These are phyloP conservation scores for Ogataea siamensis DNA, from an alignment of 805 yeast species.

Conservation along the genomic window DNA sequence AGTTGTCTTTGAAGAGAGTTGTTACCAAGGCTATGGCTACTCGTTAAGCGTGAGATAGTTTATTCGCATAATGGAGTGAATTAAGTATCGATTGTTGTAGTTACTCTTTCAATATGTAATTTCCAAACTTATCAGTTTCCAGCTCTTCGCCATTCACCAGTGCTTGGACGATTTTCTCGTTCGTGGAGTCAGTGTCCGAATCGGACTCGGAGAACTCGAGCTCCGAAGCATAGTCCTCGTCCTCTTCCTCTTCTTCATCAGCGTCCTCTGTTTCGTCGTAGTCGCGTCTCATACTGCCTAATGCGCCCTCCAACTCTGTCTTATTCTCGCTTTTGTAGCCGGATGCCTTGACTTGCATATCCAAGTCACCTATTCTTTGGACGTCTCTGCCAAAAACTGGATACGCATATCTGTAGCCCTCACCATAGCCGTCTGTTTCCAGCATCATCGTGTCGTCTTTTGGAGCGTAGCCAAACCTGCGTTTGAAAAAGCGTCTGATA, in stretches of 20 bases:
- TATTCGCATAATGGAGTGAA: conserved; percentile 20
- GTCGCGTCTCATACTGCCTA: conserved; percentile 58
- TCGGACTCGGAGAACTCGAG: conserved; percentile 37
- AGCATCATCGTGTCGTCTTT: conserved; percentile 64
- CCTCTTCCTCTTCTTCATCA: conserved; percentile 38
- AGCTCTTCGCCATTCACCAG: conserved; percentile 62
- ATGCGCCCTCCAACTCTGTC: conserved; percentile 72
- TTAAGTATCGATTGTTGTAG: conserved; percentile 8
- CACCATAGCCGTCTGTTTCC: conserved; percentile 79
- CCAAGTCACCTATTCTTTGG: conserved; percentile 63
- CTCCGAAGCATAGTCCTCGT: conserved; percentile 36
- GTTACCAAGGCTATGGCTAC: conserved; percentile 99
- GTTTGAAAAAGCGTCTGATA: conserved; percentile 76
- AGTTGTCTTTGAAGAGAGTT: conserved; percentile 97
- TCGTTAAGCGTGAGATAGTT: conserved; percentile 57
- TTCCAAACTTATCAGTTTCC: conserved; percentile 80
- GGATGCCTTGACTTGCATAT: conserved; percentile 86
- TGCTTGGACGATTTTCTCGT: conserved; percentile 64
- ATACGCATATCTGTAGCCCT: conserved; percentile 69
- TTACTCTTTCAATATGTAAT: conserved; percentile 61
- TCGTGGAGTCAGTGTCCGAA: conserved; percentile 34
- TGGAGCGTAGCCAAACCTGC: conserved; percentile 75
- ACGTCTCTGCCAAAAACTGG: conserved; percentile 83
- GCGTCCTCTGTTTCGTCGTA: conserved; percentile 31
- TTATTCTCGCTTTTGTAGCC: conserved; percentile 57